Evolutionary conservation across 805 yeast genomes (phyloP), one percentile per base, ranked within the genome.

Genomic region (Debaryomyces prosopidis): DNA sequence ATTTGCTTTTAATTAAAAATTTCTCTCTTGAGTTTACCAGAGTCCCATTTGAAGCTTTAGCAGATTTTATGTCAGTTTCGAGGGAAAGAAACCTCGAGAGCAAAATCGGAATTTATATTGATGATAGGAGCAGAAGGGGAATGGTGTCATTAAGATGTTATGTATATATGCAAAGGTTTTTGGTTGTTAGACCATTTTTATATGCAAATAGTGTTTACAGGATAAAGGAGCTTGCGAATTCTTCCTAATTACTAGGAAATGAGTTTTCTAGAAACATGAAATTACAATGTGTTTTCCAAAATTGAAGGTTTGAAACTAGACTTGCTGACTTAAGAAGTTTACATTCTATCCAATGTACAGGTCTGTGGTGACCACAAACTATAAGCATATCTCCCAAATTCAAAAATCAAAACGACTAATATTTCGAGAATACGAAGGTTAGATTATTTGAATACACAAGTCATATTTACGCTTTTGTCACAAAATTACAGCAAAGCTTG

Each of bases 221-320:
- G 15, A 83, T 79, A 50, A 73, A 71, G 10, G 88, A 88, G 51
- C 88, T 84, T 12, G 70, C 75, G 18, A 79, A 73, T 52, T 80
- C 84, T 1, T 74, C 80, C 46, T 79, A 77, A 45, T 65, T 89
- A 46, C 68, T 89, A 50, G 81, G 80, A 50, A 87, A 83, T 46
- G 96, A 89, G 60, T 54, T 89, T 16, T 80, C 75, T 43, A 82
- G 86, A 85, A 82, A 84, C 60, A 86, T 89, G 96, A 75, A 94
- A 49, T 69, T 89, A 40, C 62, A n/a, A 89, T 33, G 96, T 96
- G 35, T 92, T 80, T 16, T 79, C 77, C n/a, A 76, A 69, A 34
- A 63, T 89, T 32, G 73, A 70, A 17, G 77, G 80, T 23, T 65
- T 81, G 50, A 65, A 65, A 40, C 71, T 69, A 27, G 64, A 65